These are phyloP conservation scores for Paecilomyces niveus DNA, from an alignment of 2,329 filamentous ascomycete species.

Conservation along the genomic window DNA sequence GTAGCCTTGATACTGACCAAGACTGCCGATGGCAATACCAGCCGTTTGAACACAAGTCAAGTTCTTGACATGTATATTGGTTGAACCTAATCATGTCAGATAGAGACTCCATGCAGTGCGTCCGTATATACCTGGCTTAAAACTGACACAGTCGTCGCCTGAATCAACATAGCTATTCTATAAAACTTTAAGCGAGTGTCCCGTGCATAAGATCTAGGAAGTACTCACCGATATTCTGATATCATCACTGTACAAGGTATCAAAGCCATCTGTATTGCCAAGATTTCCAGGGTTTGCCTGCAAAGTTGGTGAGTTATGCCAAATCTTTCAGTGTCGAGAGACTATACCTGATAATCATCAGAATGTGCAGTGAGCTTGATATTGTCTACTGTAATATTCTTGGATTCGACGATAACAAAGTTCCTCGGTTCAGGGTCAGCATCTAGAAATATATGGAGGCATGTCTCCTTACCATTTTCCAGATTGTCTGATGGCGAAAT, in stretches of 20 bases:
- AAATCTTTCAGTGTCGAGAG: not conserved
- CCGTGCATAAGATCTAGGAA: not conserved
- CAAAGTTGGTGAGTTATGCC: not conserved
- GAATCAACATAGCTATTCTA: not conserved
- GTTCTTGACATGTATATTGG: conserved; percentile 1
- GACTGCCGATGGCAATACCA: not conserved
- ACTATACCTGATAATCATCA: not conserved
- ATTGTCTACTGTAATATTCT: not conserved
- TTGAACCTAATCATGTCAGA: not conserved
- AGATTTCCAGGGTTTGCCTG: not conserved
- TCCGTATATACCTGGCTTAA: not conserved
- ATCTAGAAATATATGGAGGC: not conserved
- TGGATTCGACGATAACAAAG: not conserved
- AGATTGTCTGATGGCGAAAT: not conserved
- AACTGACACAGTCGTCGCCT: not conserved
- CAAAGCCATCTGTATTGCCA: not conserved
- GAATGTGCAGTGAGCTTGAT: not conserved
- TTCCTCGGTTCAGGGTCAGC: not conserved
- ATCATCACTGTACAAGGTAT: not conserved
- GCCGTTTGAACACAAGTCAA: not conserved
- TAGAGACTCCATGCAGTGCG: not conserved
- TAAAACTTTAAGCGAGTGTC: not conserved
- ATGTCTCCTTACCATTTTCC: not conserved
- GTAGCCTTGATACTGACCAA: not conserved
- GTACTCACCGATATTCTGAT: not conserved